Conservation (phyloP, 371 early-diverging fungal species). For the Mucor plumbeus region DNA sequence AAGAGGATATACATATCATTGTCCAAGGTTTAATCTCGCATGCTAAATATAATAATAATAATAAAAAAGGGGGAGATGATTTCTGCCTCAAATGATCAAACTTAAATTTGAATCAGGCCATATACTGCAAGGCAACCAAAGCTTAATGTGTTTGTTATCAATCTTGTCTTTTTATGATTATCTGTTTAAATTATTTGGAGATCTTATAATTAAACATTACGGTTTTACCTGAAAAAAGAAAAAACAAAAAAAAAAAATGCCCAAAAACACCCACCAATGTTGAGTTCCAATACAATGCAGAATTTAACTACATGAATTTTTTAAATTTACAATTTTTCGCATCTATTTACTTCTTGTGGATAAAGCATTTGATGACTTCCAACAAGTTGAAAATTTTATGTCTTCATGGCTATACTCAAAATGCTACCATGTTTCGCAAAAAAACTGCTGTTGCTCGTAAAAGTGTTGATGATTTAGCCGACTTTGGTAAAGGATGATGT, state of each 20-base stretch:
- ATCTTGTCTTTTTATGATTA: neutral
- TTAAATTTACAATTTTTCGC: neutral
- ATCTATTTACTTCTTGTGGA: neutral
- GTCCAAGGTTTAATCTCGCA: neutral
- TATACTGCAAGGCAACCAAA: neutral
- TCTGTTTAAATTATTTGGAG: neutral
- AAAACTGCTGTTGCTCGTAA: constrained; percentile 63
- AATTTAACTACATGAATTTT: neutral
- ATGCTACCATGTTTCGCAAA: constrained; percentile 60
- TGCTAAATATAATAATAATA: too few relatives aligned
- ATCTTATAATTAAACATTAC: too few relatives aligned
- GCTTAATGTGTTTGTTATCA: neutral
- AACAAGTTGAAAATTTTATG: constrained; percentile 58
- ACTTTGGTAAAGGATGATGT: constrained; percentile 45
- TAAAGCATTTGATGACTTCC: neutral
- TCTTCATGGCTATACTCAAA: constrained; percentile 75
- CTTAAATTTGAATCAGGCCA: neutral
- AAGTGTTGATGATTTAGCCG: constrained; percentile 52
- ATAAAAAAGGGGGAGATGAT: neutral
- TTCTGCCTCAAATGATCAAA: neutral
- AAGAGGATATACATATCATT: too few relatives aligned
- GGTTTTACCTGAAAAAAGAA: neutral
- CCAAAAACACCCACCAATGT: neutral
- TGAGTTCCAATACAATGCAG: neutral
- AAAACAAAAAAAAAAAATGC: neutral